Evolutionary conservation across 2,329 filamentous ascomycete genomes (phyloP).

Genomic region (Alternaria rosae): DNA sequence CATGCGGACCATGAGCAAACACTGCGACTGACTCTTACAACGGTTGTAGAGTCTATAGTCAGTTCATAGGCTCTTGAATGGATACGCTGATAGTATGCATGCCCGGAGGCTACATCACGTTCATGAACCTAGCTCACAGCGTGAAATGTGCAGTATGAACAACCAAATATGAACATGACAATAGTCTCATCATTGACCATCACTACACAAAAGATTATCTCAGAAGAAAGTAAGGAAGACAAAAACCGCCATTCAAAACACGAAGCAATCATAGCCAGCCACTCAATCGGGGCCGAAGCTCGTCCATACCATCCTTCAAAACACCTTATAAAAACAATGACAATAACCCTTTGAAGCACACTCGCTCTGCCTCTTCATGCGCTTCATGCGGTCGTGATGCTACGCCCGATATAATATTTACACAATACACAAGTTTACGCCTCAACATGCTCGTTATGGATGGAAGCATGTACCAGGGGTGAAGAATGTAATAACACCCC

Average conservation of each 20-base stretch:
- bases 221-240: not conserved
- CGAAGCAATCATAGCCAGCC: constrained; percentile 1
- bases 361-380: not conserved
- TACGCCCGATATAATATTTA: not conserved
- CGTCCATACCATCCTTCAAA: not conserved
- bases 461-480: not conserved
- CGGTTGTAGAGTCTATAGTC: not conserved
- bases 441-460: not conserved
- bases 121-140: too few species aligned
- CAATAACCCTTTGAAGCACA: not conserved
- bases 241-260: not conserved
- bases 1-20: not conserved
- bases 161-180: not conserved
- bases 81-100: not conserved
- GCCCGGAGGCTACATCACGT: not conserved
- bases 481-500: not conserved
- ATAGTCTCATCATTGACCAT: not conserved
- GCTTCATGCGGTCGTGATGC: constrained; percentile 1
- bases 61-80: not conserved
- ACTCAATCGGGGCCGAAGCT: not conserved
- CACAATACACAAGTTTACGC: not conserved
- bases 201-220: not conserved
- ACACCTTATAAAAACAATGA: not conserved
- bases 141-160: not conserved
- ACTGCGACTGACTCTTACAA: not conserved